Conservation (phyloP, 352 stramenopile species). For the Phytophthora rubi region DNA sequence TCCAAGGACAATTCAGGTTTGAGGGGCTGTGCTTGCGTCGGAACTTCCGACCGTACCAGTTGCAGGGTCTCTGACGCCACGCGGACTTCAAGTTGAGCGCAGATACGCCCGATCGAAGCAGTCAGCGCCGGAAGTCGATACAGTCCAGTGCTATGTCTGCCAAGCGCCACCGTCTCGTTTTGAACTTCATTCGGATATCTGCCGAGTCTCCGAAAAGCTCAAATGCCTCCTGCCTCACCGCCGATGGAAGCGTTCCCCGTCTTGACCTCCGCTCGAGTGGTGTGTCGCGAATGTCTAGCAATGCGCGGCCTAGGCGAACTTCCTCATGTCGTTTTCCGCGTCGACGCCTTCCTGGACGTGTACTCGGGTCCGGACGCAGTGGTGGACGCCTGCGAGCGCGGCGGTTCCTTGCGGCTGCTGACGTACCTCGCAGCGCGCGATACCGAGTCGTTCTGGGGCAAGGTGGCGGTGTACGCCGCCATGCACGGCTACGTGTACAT, state of each 20-base stretch:
- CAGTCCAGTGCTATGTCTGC: too few relatives aligned
- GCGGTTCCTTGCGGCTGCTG: conserved; percentile 14
- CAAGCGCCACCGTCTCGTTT: too few relatives aligned
- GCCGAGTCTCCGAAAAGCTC: background rate
- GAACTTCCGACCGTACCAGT: background rate
- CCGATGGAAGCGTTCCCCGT: background rate
- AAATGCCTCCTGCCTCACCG: background rate
- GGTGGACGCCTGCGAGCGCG: background rate
- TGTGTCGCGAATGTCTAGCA: conserved; percentile 13
- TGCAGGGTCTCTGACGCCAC: conserved; percentile 1
- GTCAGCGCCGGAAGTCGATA: background rate
- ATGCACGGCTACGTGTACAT: conserved; percentile 20
- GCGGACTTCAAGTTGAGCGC: conserved; percentile 4
- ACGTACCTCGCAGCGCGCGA: conserved; percentile 12
- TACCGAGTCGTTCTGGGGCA: conserved; percentile 7
- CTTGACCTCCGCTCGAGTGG: conserved; percentile 6
- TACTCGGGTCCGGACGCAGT: conserved; percentile 4
- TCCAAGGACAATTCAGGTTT: too few relatives aligned
- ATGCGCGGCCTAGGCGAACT: conserved; percentile 6
- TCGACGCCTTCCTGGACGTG: conserved; percentile 11
- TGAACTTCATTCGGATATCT: conserved; percentile 7
- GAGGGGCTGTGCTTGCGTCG: background rate
- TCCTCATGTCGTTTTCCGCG: background rate
- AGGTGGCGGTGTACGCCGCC: conserved; percentile 7
- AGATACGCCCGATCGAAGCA: conserved; percentile 5